A percentile compares a stretch with the other conserved stretches of the same genome.
Evolutionary conservation across 2,329 filamentous ascomycete species (phyloP).

Genomic region (Cladorrhinum sp.): DNA sequence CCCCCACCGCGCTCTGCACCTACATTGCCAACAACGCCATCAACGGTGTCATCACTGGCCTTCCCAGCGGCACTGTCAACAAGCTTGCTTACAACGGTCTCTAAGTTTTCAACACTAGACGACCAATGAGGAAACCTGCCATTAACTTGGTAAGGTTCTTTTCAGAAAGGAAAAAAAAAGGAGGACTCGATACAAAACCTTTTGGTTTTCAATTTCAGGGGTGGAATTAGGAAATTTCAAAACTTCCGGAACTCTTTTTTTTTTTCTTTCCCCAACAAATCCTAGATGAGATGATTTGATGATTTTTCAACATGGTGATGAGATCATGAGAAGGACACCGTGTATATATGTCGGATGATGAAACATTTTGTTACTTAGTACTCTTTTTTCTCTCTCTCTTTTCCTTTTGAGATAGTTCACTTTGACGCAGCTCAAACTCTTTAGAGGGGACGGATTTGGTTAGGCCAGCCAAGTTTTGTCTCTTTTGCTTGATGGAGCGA

Average conservation of each 20-base stretch:
- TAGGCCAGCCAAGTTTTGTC: too few species aligned
- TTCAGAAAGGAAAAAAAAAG: background rate
- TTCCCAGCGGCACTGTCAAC: constrained; percentile 48
- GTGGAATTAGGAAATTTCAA: background rate
- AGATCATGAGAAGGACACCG: background rate
- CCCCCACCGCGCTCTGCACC: constrained; percentile 45
- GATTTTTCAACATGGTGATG: background rate
- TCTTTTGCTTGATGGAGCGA: too few species aligned
- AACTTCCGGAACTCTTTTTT: background rate
- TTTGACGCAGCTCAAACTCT: too few species aligned
- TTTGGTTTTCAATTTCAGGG: background rate
- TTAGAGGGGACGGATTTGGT: too few species aligned
- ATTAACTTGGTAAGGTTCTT: background rate
- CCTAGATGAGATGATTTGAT: background rate
- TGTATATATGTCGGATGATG: background rate
- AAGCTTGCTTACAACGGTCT: constrained; percentile 54
- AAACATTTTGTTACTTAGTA: too few species aligned
- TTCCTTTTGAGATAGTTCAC: too few species aligned
- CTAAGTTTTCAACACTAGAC: too few species aligned
- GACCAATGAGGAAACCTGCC: too few species aligned
- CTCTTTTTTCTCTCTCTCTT: too few species aligned
- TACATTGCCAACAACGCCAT: constrained; percentile 44
- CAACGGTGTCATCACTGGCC: constrained; percentile 39
- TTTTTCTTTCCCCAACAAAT: background rate
- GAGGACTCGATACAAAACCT: background rate